phyloP scores from a whole-genome alignment of 2,329 filamentous ascomycete genomes.

The Fusarium foetens region DNA sequence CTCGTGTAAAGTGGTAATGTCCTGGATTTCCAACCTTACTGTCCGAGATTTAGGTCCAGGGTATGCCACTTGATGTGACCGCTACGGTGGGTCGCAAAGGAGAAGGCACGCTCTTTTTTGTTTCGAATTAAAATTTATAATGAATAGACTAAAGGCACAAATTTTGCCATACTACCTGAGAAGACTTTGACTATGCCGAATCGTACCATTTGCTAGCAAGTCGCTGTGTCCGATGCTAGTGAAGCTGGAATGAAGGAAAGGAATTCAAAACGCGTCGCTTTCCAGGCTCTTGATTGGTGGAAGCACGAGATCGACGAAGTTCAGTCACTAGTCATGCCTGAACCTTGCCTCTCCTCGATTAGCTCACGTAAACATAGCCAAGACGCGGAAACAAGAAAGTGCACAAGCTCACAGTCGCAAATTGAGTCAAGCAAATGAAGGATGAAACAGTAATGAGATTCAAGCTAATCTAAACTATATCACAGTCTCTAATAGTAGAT shows the following conservation, averaged over 20 bases:
- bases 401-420: background rate
- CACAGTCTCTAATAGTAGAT: background rate
- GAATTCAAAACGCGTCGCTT: background rate
- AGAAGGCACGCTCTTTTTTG: background rate
- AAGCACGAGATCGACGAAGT: background rate
- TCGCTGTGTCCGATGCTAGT: background rate
- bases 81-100: background rate
- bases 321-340: background rate
- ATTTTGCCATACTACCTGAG: no score
- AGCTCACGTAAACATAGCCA: background rate
- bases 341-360: no score
- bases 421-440: background rate
- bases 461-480: slow-evolving; percentile 5
- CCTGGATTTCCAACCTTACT: no score
- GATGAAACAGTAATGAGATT: background rate
- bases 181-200: background rate
- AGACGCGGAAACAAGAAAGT: background rate
- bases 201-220: background rate
- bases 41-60: background rate
- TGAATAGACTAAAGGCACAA: no score
- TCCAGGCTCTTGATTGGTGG: background rate
- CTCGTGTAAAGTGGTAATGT: background rate
- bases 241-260: background rate
- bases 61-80: background rate
- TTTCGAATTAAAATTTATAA: background rate